These are phyloP conservation scores for Fraxinus greggii DNA, from an alignment of 305 asterid genomes.

Conservation along the genomic window DNA sequence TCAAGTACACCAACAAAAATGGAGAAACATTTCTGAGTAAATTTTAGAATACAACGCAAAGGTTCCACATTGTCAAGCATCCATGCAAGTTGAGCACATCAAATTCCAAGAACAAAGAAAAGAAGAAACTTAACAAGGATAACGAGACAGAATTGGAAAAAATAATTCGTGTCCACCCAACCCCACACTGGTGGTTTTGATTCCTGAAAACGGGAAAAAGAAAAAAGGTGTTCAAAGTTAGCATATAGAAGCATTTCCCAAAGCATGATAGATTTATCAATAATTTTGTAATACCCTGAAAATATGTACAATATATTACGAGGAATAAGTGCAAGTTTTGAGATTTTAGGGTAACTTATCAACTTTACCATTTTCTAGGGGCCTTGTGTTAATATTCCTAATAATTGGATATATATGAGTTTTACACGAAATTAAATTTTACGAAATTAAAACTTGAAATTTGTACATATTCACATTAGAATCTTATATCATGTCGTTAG, in stretches of 20 bases:
- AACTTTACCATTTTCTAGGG: no score
- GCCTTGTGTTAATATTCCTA: no score
- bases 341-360: no score
- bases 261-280: neutral
- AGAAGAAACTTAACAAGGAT: constrained; percentile 9
- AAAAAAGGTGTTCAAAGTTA: neutral
- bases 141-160: neutral
- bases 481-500: neutral
- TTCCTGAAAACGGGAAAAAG: neutral
- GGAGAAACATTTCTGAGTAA: constrained; percentile 19
- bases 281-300: neutral
- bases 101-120: constrained; percentile 15
- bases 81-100: constrained; percentile 30
- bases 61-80: constrained; percentile 45
- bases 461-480: neutral
- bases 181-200: constrained; percentile 10
- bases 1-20: constrained; percentile 35
- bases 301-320: no score
- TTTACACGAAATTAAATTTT: no score
- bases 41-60: constrained; percentile 24
- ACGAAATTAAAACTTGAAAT: neutral
- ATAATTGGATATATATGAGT: neutral
- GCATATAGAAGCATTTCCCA: neutral
- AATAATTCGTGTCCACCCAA: neutral
- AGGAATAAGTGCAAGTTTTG: no score